A percentile compares a stretch with the other conserved stretches of the same genome.
These are phyloP conservation scores for Hygrophila difformis DNA, from an alignment of 257 asterid genomes.

Conservation along the genomic window DNA sequence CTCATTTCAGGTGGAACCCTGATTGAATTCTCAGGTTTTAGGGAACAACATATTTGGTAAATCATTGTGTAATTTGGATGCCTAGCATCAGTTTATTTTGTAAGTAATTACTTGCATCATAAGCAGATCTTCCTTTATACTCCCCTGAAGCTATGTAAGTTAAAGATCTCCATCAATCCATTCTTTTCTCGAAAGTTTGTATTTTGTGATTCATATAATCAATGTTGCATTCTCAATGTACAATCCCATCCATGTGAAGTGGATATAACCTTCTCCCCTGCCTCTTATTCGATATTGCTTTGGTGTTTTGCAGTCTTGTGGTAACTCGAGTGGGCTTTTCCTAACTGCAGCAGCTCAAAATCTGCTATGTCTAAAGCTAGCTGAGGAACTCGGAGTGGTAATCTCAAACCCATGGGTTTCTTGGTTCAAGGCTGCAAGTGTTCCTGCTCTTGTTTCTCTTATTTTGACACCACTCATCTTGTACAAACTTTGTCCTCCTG, in stretches of 20 bases:
- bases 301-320: conserved; percentile 67
- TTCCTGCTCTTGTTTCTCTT: conserved; percentile 78
- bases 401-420: conserved; percentile 80
- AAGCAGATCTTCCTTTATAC: too few relatives aligned
- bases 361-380: conserved; percentile 87
- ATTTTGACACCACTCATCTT: conserved; percentile 69
- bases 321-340: conserved; percentile 98
- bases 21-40: too few relatives aligned
- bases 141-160: too few relatives aligned
- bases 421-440: conserved; percentile 96
- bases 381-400: conserved; percentile 93
- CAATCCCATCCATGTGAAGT: conserved; percentile 14
- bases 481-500: conserved; percentile 92
- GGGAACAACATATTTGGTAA: too few relatives aligned
- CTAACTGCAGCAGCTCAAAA: conserved; percentile 99
- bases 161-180: too few relatives aligned
- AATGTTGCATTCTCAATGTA: conserved; percentile 7
- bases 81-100: too few relatives aligned
- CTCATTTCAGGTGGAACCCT: too few relatives aligned
- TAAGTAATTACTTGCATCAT: too few relatives aligned
- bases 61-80: too few relatives aligned
- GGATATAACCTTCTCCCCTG: not conserved
- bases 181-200: too few relatives aligned
- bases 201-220: not conserved
- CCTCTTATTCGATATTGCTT: conserved; percentile 20